Conservation (phyloP, 2,329 filamentous ascomycete genomes). For the Aureobasidium pullulans region DNA sequence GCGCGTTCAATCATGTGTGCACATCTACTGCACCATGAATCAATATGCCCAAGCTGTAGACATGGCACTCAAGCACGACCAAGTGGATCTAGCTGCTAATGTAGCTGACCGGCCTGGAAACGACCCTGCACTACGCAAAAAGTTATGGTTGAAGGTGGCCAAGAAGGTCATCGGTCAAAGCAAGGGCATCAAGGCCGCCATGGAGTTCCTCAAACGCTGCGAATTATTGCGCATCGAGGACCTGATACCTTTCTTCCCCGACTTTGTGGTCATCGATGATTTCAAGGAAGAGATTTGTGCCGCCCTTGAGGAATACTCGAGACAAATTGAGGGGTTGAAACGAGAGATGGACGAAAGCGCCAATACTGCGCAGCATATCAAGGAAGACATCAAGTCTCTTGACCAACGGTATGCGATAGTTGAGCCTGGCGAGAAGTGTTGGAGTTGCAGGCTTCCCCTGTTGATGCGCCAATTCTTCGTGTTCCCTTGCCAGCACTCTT, state of each 20-base stretch:
- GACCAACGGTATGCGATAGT: conserved; percentile 92
- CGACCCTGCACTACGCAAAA: conserved; percentile 76
- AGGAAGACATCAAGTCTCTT: conserved; percentile 75
- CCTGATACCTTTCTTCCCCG: conserved; percentile 94
- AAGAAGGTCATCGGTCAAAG: conserved; percentile 86
- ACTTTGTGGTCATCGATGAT: conserved; percentile 97
- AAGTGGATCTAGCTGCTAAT: conserved; percentile 80
- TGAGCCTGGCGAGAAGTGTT: conserved; percentile 90
- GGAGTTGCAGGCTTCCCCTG: conserved; percentile 76
- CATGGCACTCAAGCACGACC: conserved; percentile 79
- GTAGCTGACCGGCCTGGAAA: conserved; percentile 76
- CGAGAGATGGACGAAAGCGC: conserved; percentile 94
- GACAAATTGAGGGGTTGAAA: conserved; percentile 80
- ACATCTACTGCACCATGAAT: conserved; percentile 95
- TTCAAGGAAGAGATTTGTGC: conserved; percentile 98
- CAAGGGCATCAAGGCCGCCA: conserved; percentile 76
- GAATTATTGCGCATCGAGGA: conserved; percentile 93
- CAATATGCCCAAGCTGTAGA: conserved; percentile 92
- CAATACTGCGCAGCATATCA: conserved; percentile 82
- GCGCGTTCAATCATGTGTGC: conserved; percentile 86
- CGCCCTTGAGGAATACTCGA: conserved; percentile 86
- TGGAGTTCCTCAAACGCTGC: conserved; percentile 86
- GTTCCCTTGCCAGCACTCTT: conserved; percentile 96
- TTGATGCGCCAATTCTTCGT: conserved; percentile 93
- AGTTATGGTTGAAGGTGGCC: conserved; percentile 90